A percentile compares a stretch with the other conserved stretches of the same genome.
Evolutionary conservation across 768 basidiomycete species (phyloP).

Genomic region (Pleurotus djamor): DNA sequence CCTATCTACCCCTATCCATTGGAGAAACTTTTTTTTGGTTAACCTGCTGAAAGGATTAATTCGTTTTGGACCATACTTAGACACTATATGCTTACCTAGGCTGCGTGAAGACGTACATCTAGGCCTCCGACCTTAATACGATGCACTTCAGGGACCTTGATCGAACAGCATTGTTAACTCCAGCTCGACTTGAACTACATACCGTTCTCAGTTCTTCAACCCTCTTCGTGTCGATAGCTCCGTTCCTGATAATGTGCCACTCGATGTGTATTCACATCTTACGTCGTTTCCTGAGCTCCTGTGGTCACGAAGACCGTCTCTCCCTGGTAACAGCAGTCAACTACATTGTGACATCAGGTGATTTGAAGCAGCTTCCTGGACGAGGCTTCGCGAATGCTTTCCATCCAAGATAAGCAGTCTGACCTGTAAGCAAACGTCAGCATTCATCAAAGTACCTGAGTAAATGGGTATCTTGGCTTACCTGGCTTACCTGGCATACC

Average conservation of each 20-base stretch:
- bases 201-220: no score
- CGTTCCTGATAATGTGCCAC: not conserved
- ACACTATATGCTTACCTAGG: no score
- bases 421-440: not conserved
- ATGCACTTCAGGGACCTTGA: no score
- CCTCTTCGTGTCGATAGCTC: not conserved
- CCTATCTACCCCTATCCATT: no score
- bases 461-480: not conserved
- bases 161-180: no score
- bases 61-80: no score
- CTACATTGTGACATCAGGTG: no score
- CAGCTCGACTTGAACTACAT: no score
- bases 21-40: no score
- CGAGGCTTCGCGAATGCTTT: not conserved
- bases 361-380: not conserved
- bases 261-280: not conserved
- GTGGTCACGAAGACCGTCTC: not conserved
- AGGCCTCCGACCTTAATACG: no score
- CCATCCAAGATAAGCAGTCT: not conserved
- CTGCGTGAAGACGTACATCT: no score
- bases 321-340: not conserved
- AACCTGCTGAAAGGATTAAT: no score
- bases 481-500: constrained; percentile 21
- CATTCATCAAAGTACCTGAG: not conserved
- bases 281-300: not conserved